Conservation (phyloP, 768 basidiomycete species). For the Mycena alexandri region DNA sequence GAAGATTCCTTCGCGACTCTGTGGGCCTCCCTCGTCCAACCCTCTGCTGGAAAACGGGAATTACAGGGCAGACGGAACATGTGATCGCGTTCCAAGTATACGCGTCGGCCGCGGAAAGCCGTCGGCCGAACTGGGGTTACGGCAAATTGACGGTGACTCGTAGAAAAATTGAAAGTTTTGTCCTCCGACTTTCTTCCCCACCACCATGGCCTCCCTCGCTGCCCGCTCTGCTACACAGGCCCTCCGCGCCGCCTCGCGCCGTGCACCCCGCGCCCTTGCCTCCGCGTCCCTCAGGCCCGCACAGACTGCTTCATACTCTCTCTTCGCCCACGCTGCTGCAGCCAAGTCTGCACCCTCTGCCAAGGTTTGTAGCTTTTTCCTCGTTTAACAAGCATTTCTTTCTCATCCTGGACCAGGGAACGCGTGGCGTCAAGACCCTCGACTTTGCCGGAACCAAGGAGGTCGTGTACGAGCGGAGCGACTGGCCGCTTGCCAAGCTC, state of each 20-base stretch:
- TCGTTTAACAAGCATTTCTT: slow-evolving; percentile 15
- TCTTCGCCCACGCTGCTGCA: slow-evolving; percentile 66
- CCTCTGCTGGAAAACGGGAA: too few species aligned
- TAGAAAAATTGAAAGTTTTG: slow-evolving; percentile 1
- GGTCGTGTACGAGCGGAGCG: slow-evolving; percentile 93
- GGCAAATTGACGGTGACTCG: neutral
- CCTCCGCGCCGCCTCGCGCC: slow-evolving; percentile 75
- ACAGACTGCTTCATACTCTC: slow-evolving; percentile 76
- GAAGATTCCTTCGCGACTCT: too few species aligned
- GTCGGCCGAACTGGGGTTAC: slow-evolving; percentile 18
- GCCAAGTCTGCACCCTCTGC: slow-evolving; percentile 54
- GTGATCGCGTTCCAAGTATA: slow-evolving; percentile 5
- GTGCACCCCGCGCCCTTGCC: slow-evolving; percentile 65
- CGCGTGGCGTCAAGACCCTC: slow-evolving; percentile 92
- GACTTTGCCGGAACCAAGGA: slow-evolving; percentile 97
- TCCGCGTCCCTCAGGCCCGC: slow-evolving; percentile 55
- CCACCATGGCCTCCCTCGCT: slow-evolving; percentile 76
- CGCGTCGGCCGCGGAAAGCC: neutral
- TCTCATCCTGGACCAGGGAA: slow-evolving; percentile 51
- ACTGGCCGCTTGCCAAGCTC: slow-evolving; percentile 98
- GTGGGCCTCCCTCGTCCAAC: too few species aligned
- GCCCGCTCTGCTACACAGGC: slow-evolving; percentile 73
- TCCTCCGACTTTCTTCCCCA: slow-evolving; percentile 40
- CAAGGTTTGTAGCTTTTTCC: slow-evolving; percentile 46
- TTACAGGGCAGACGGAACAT: neutral